Base-by-base conservation (phyloP, 2,329 filamentous ascomycete genomes). In the Ciborinia camelliae region DNA sequence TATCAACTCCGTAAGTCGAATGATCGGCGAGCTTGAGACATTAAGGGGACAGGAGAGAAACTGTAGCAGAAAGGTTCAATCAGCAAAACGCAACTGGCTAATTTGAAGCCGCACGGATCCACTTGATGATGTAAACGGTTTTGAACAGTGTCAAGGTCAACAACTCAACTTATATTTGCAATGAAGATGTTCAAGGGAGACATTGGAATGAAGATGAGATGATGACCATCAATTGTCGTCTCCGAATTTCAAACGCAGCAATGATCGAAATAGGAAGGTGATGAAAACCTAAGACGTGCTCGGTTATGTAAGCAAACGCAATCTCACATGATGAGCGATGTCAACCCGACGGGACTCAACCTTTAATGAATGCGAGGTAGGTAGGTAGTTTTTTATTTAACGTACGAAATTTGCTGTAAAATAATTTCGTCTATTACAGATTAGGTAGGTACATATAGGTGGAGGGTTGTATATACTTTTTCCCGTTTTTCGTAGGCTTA, bases 211-310 rank as follows among this genome's bases (percentile, higher is more conserved):
- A 45, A 58, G 20, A 58, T 35, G 14, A 58, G 20, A 58, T 35
- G 14, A 30, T 45, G 7, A 23, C 8, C 15, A 35, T 7, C 6
- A 18, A 8, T 8, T 58, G 54, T 47, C 54, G 28, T 58, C 20
- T n/a, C 7, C 10, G 41, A 26, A 6, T 23, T 45, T 26, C 7
- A n/a, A 30, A n/a, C 30, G 28, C 30, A 51, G n/a, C 12, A 43
- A 58, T 58, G 14, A 20, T 57, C 41, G n/a, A 58, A 32, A 47
- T 58, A 47, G 55, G 55, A 58, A 58, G 41, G 41, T 47, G 41
- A 39, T 41, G 41, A 14, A 58, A 35, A n/a, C n/a, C n/a, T n/a
- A 58, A 47, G 28, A 47, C 41, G 20, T 47, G 28, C 28, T 58
- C 20, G 20, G 14, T 58, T 58, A 58, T 18, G 43, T 58, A 58